Base-by-base conservation (phyloP, 805 yeast genomes). In the Debaryomyces maramus region DNA sequence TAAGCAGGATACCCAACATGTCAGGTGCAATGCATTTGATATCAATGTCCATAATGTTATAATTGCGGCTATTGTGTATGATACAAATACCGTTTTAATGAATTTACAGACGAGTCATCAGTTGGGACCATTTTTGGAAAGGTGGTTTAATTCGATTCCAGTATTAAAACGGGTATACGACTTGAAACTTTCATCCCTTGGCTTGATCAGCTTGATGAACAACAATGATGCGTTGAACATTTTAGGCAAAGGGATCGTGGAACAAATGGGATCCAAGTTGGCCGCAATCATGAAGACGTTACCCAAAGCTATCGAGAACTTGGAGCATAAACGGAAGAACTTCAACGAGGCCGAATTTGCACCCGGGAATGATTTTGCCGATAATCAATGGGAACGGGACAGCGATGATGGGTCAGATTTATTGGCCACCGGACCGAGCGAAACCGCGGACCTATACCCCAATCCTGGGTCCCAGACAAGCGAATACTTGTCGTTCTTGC, bases 101-200 rank as follows among this genome's bases (percentile, higher is more conserved):
- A 55, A 72, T 5, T 63, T 90, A 44, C 69, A 71, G 43, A 68
- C 72, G 35, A 54, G 60, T 11, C 62, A 70, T 13, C 67, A 70
- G 34, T 56, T 80, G 4, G 32, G 36, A 13, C 71, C 73, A 24
- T 78, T 87, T 51, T 77, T 90, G 52, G 70, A 70, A 18, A 58
- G 70, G 38, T 88, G 97, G 97, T 77, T 85, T 53, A 67, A 73
- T 15, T 51, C 72, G 7, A 64, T 80, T 28, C 75, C 81, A 4
- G 63, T 67, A 19, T 72, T 84, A 50, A 73, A 73, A 16, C 70
- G 95, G 44, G 95, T 88, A 2, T 86, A 76, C 53, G 98, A 91
- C 61, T 71, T 88, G 58, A 90, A 89, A 61, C 62, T 91, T 31
- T 79, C 87, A 1, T 67, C 79, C 2, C 61, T 91, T 47, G 95